Evolutionary conservation across 768 basidiomycete genomes (phyloP), one percentile per base, ranked within the genome.

Genomic region (Hygrophoropsis aurantiaca): DNA sequence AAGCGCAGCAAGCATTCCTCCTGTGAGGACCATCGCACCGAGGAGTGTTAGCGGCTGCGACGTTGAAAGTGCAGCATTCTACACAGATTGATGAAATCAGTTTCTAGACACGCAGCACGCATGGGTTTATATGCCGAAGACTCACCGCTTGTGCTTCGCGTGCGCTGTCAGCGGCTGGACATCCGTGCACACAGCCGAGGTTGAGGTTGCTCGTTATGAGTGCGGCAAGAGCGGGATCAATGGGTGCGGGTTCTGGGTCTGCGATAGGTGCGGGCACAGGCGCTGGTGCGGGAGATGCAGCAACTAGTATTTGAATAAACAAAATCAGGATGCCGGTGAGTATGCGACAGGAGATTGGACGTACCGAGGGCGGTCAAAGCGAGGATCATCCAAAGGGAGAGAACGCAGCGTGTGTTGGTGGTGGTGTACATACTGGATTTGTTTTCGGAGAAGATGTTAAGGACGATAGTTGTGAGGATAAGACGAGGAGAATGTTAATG

Each of bases 121-220:
- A 34, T 34, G 32, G 10, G 10, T 34, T 10, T 10, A 34, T 10
- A 34, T 34, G 16, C 32, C 32, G 16, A 7, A 3, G 13, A 47
- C 58, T 36, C 41, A 65, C 64, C 19, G 56, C 51, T 5, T 57
- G 55, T 25, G n/a, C n/a, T n/a, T n/a, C n/a, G n/a, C 62, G 54
- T 18, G 46, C 53, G 35, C 55, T 57, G 3, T 47, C 42, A 16
- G 62, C 44, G 0, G 27, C 54, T 1, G 42, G 2, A 23, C 65
- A 67, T 23, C 58, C 63, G 4, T 65, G 25, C 13, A 39, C 30
- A 33, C 64, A 65, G 11, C 36, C 53, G 10, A 61, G 44, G 21
- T 63, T 59, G 18, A 52, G 42, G 46, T 67, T 65, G 35, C 46
- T 65, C 19, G 51, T 42, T 4, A 65, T 10, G 45, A 56, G 33